phyloP scores from a whole-genome alignment of 768 basidiomycete genomes.

The Psilocybe sp. region DNA sequence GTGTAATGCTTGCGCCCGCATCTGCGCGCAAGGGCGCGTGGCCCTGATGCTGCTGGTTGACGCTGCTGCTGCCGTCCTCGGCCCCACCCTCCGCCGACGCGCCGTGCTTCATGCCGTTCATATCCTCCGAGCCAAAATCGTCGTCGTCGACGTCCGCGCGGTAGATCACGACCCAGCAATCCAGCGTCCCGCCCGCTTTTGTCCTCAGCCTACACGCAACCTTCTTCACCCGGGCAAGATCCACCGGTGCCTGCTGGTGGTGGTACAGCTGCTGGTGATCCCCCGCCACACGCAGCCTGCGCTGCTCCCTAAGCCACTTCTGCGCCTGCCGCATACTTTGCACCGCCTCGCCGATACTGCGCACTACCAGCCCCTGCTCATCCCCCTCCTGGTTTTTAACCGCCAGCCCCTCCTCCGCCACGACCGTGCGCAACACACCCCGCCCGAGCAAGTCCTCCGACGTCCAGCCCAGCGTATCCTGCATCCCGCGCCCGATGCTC shows the following conservation, averaged over 20 bases:
- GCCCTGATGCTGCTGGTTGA: background rate
- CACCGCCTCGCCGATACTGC: constrained; percentile 19
- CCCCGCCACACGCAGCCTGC: background rate
- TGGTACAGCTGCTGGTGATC: constrained; percentile 2
- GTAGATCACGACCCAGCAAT: constrained; percentile 27
- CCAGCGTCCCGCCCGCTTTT: constrained; percentile 29
- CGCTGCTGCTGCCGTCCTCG: background rate
- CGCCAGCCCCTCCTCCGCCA: constrained; percentile 17
- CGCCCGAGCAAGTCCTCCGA: constrained; percentile 51
- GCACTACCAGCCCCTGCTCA: no score
- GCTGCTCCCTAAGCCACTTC: background rate
- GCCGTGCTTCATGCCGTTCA: background rate
- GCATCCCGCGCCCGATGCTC: no score
- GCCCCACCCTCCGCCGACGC: constrained; percentile 10
- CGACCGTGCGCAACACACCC: constrained; percentile 30
- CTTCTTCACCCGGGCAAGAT: constrained; percentile 18
- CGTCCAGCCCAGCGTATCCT: constrained; percentile 50
- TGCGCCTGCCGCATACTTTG: constrained; percentile 7
- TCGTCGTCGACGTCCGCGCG: constrained; percentile 21
- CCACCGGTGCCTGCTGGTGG: background rate
- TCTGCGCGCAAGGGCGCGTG: background rate
- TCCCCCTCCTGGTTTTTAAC: no score
- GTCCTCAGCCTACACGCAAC: constrained; percentile 35
- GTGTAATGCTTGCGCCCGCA: constrained; percentile 24
- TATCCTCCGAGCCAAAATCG: constrained; percentile 11